Evolutionary conservation across 176 grass and related monocot species (phyloP).

Genomic region (Bothriochloa decipiens): DNA sequence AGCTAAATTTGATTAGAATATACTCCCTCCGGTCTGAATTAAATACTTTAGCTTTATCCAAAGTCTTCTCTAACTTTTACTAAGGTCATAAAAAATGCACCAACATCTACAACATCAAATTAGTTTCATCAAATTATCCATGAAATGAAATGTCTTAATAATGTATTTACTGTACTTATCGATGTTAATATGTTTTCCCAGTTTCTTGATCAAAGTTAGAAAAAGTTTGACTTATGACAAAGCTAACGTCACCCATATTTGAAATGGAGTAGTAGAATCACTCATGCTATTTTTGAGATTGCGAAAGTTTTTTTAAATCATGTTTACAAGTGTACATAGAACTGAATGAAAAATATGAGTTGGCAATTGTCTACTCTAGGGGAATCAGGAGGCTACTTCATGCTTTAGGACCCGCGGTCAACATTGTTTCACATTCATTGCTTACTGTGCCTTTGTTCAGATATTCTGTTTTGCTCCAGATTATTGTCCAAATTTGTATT

Average conservation of each 20-base stretch:
- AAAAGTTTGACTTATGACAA: neutral
- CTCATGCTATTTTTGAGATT: neutral
- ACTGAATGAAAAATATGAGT: slow-evolving; percentile 18
- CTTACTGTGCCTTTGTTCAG: slow-evolving; percentile 18
- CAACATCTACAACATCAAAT: no score
- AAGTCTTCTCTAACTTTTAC: no score
- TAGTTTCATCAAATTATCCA: neutral
- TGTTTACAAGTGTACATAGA: neutral
- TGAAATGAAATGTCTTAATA: no score
- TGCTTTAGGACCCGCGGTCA: neutral
- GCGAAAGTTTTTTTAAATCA: neutral
- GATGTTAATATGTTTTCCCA: neutral
- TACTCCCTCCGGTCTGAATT: neutral
- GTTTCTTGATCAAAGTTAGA: neutral
- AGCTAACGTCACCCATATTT: neutral
- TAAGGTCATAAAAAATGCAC: no score
- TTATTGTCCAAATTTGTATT: neutral
- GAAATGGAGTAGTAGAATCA: neutral
- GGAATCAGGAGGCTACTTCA: neutral
- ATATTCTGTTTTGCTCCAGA: neutral
- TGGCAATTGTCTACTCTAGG: neutral
- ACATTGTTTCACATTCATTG: slow-evolving; percentile 12
- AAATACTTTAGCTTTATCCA: no score
- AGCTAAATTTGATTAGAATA: slow-evolving; percentile 2
- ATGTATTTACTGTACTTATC: neutral